Evolutionary conservation across 2,329 filamentous ascomycete species (phyloP).

Genomic region (Diaporthe velutina): DNA sequence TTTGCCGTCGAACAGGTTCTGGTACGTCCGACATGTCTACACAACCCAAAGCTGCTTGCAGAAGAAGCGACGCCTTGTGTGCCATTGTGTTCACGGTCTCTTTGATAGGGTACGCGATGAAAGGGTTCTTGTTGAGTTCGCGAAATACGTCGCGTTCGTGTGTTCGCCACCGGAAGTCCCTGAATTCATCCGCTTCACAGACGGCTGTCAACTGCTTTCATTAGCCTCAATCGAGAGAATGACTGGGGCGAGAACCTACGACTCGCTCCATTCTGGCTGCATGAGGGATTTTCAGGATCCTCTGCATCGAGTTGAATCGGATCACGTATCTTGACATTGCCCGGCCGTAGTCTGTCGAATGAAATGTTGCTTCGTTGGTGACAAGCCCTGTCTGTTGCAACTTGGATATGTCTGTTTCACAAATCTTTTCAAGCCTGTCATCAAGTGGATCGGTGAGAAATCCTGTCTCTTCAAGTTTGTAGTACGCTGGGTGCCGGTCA

Average conservation of each 20-base stretch:
- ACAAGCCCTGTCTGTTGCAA: constrained; percentile 73
- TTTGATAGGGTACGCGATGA: constrained; percentile 79
- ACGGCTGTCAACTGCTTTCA: constrained; percentile 72
- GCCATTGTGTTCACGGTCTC: constrained; percentile 73
- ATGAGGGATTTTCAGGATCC: constrained; percentile 72
- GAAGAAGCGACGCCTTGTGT: constrained; percentile 82
- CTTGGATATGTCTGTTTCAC: constrained; percentile 75
- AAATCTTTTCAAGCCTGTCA: constrained; percentile 77
- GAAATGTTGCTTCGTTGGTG: constrained; percentile 60
- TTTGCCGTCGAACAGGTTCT: constrained; percentile 53
- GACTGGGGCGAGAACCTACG: constrained; percentile 60
- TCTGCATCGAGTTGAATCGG: constrained; percentile 83
- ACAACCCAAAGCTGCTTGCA: constrained; percentile 80
- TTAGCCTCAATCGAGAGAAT: constrained; percentile 17
- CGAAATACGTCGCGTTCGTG: constrained; percentile 79
- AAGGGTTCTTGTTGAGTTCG: constrained; percentile 76
- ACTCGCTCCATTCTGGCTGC: constrained; percentile 75
- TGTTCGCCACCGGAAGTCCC: constrained; percentile 77
- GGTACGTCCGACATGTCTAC: constrained; percentile 61
- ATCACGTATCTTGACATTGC: constrained; percentile 89
- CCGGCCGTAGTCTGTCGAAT: constrained; percentile 78
- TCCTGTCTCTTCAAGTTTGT: constrained; percentile 70
- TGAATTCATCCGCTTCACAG: constrained; percentile 79
- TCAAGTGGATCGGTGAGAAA: constrained; percentile 63
- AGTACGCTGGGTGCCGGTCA: constrained; percentile 77